A percentile compares a stretch with the other conserved stretches of the same genome.
Conservation (phyloP, 1,284 basidiomycete species). For the Papiliotrema terrestris region DNA sequence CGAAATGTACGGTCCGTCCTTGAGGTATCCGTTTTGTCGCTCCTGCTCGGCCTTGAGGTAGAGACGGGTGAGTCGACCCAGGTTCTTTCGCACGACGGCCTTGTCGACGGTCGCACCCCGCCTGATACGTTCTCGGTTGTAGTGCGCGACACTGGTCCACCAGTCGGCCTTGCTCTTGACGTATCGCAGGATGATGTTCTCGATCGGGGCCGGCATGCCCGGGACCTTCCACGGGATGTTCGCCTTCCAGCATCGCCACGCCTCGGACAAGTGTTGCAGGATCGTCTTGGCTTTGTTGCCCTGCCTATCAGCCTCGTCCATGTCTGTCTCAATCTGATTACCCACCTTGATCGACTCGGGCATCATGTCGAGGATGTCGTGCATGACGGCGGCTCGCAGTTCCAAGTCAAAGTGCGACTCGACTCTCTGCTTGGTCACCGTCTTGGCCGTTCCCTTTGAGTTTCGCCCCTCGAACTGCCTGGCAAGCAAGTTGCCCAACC, state of each 20-base stretch:
- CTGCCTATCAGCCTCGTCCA: constrained; percentile 3
- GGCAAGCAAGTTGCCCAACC: constrained; percentile 96
- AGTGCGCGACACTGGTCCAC: constrained; percentile 86
- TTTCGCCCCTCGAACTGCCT: constrained; percentile 97
- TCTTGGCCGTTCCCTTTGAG: constrained; percentile 91
- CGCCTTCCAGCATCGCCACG: constrained; percentile 99
- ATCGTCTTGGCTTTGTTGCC: constrained; percentile 98
- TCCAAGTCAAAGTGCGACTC: constrained; percentile 99
- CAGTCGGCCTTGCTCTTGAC: constrained; percentile 99
- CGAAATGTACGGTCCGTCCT: constrained; percentile 95
- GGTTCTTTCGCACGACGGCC: constrained; percentile 64
- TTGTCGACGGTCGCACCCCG: constrained; percentile 98
- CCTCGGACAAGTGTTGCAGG: constrained; percentile 93
- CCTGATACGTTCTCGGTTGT: constrained; percentile 56
- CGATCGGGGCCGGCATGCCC: constrained; percentile 76
- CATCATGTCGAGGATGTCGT: constrained; percentile 97
- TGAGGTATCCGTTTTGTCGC: constrained; percentile 92
- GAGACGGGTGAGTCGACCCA: constrained; percentile 58
- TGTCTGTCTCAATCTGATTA: not conserved
- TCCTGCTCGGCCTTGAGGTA: constrained; percentile 98
- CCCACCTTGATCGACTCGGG: constrained; percentile 92
- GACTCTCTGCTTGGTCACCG: constrained; percentile 97
- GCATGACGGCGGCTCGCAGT: constrained; percentile 97
- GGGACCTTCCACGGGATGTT: constrained; percentile 65
- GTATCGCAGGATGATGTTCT: constrained; percentile 98